phyloP scores from a whole-genome alignment of 2,329 filamentous ascomycete genomes.

The Phialemonium atrogriseum region DNA sequence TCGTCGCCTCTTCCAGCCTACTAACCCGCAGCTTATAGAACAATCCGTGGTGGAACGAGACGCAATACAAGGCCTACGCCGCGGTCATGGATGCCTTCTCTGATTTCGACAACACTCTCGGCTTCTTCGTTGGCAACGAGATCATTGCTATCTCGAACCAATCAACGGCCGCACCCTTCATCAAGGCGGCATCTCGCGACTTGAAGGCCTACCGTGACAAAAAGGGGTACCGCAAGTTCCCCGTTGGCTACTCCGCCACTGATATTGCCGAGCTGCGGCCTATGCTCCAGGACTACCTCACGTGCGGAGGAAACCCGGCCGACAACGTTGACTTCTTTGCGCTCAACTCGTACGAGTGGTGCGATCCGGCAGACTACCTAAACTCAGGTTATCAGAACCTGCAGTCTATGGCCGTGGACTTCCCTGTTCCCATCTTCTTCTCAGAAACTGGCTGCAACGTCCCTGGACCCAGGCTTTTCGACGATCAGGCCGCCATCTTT shows the following conservation, averaged over 20 bases:
- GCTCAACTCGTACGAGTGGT: constrained; percentile 82
- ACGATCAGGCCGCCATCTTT: constrained; percentile 70
- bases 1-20: not conserved
- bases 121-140: constrained; percentile 85
- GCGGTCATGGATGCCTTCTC: constrained; percentile 72
- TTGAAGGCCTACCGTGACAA: constrained; percentile 72
- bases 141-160: constrained; percentile 58
- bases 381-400: constrained; percentile 63
- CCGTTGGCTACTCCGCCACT: constrained; percentile 79
- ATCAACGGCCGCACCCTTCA: constrained; percentile 64
- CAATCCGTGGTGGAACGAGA: constrained; percentile 61
- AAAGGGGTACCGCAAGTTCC: constrained; percentile 72
- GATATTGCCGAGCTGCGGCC: constrained; percentile 65
- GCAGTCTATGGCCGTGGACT: constrained; percentile 56
- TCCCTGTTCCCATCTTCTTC: constrained; percentile 82
- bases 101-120: constrained; percentile 69
- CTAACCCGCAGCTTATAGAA: constrained; percentile 29
- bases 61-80: constrained; percentile 59
- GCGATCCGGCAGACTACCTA: constrained; percentile 49
- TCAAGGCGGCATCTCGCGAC: constrained; percentile 75
- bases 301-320: constrained; percentile 61
- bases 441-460: constrained; percentile 81
- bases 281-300: constrained; percentile 63
- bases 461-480: constrained; percentile 52
- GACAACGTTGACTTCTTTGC: constrained; percentile 77